Evolutionary conservation across 306 rosid genomes (phyloP).

Genomic region (Inga leiocalycina): DNA sequence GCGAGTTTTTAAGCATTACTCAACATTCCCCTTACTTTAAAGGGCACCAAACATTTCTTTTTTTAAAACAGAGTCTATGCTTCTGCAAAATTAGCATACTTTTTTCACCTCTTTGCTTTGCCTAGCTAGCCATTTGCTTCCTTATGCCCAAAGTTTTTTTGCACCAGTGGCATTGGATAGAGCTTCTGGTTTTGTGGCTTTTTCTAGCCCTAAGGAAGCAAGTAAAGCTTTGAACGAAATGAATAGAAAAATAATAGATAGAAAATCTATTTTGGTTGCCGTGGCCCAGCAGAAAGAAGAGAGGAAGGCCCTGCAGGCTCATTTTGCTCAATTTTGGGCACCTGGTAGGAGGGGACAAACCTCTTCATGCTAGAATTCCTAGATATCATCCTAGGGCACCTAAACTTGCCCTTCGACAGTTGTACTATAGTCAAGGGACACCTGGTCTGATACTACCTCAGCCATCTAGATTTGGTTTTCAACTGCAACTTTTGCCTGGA

Average conservation of each 20-base stretch:
- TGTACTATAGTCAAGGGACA: constrained; percentile 72
- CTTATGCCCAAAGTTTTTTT: too few relatives aligned
- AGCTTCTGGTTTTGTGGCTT: too few relatives aligned
- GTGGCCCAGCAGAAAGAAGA: constrained; percentile 93
- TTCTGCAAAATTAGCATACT: too few relatives aligned
- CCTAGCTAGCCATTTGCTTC: too few relatives aligned
- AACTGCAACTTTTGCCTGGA: constrained; percentile 76
- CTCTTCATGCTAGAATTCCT: constrained; percentile 58
- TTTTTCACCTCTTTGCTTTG: too few relatives aligned
- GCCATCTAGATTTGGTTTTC: constrained; percentile 76
- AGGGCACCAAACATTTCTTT: too few relatives aligned
- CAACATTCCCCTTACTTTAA: too few relatives aligned
- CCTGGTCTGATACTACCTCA: constrained; percentile 72
- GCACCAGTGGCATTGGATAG: too few relatives aligned
- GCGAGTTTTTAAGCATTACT: too few relatives aligned
- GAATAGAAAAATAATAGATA: constrained; percentile 79
- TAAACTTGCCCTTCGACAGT: constrained; percentile 66
- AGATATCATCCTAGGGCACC: constrained; percentile 74
- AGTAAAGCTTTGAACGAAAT: constrained; percentile 69
- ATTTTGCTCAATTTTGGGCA: constrained; percentile 63
- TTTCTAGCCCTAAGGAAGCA: constrained; percentile 60
- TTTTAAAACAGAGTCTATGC: too few relatives aligned
- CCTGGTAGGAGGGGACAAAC: constrained; percentile 48
- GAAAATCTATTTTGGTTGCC: constrained; percentile 69
- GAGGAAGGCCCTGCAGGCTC: constrained; percentile 82